These are phyloP conservation scores for Ceratobasidium sp. DNA, from an alignment of 1,284 basidiomycete species.

Conservation along the genomic window DNA sequence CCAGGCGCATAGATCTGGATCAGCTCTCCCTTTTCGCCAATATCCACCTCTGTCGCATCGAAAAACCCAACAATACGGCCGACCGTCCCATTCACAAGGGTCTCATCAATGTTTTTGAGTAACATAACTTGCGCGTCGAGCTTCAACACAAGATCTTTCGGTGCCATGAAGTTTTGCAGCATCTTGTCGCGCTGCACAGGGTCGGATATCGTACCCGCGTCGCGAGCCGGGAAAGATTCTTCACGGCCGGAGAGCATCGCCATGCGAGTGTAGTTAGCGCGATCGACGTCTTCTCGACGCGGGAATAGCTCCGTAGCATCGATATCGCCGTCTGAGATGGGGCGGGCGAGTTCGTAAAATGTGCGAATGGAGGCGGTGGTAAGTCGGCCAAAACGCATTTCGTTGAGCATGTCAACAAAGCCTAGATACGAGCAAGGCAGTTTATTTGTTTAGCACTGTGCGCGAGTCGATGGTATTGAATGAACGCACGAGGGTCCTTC, in stretches of 20 bases:
- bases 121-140: slow-evolving; percentile 79
- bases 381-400: slow-evolving; percentile 86
- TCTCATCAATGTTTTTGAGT: slow-evolving; percentile 80
- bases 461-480: too few species aligned
- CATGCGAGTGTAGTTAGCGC: slow-evolving; percentile 76
- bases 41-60: slow-evolving; percentile 49
- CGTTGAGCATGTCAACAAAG: slow-evolving; percentile 91
- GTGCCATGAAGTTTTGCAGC: slow-evolving; percentile 52
- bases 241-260: slow-evolving; percentile 56
- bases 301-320: slow-evolving; percentile 89
- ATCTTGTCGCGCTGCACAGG: slow-evolving; percentile 48
- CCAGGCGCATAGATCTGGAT: slow-evolving; percentile 51
- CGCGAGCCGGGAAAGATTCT: slow-evolving; percentile 62
- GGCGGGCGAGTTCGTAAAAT: slow-evolving; percentile 71
- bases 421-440: slow-evolving; percentile 58
- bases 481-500: slow-evolving; percentile 60
- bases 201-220: slow-evolving; percentile 67
- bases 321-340: slow-evolving; percentile 74
- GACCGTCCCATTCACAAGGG: slow-evolving; percentile 85
- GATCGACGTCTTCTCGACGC: slow-evolving; percentile 82
- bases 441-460: background rate
- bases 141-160: slow-evolving; percentile 67
- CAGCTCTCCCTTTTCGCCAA: slow-evolving; percentile 49
- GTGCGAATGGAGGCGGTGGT: slow-evolving; percentile 63
- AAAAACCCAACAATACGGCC: slow-evolving; percentile 78